phyloP scores from a whole-genome alignment of 192 early-diverging fungal species.

The Backusella sp. region DNA sequence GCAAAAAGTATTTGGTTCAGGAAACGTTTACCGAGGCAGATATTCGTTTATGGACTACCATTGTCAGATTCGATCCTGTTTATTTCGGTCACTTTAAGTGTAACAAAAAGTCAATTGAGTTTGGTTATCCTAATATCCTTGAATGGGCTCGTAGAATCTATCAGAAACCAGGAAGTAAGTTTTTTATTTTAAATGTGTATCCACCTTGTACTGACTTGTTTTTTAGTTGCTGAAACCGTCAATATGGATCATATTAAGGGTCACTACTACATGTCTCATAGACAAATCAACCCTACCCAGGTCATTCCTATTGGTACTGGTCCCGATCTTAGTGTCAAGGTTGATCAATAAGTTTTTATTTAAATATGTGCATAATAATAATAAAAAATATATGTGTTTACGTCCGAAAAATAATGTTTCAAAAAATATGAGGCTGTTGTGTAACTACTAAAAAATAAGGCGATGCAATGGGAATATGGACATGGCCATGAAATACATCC shows the following conservation, averaged over 20 bases:
- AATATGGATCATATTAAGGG: conserved; percentile 96
- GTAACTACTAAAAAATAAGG: neutral
- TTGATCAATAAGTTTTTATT: conserved; percentile 7
- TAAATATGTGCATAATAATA: neutral
- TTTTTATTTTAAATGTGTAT: no score
- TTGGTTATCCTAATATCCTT: conserved; percentile 87
- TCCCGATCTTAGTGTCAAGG: conserved; percentile 37
- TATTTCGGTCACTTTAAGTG: conserved; percentile 97
- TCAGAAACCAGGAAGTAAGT: conserved; percentile 62
- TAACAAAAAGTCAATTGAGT: conserved; percentile 80
- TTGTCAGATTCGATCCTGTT: conserved; percentile 92
- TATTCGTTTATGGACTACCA: conserved; percentile 91
- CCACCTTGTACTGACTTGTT: neutral
- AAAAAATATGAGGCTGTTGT: neutral
- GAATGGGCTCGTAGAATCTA: conserved; percentile 82
- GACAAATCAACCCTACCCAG: conserved; percentile 88
- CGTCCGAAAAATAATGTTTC: neutral
- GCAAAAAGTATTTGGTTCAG: conserved; percentile 77
- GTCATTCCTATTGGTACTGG: conserved; percentile 78
- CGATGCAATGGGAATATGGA: neutral
- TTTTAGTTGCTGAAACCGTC: conserved; percentile 71
- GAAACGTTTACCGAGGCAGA: conserved; percentile 90
- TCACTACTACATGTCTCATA: conserved; percentile 90
- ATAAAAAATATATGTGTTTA: neutral
- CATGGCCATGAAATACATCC: no score